phyloP scores from a whole-genome alignment of 345 rosid species.

The Trapa bicornis region DNA sequence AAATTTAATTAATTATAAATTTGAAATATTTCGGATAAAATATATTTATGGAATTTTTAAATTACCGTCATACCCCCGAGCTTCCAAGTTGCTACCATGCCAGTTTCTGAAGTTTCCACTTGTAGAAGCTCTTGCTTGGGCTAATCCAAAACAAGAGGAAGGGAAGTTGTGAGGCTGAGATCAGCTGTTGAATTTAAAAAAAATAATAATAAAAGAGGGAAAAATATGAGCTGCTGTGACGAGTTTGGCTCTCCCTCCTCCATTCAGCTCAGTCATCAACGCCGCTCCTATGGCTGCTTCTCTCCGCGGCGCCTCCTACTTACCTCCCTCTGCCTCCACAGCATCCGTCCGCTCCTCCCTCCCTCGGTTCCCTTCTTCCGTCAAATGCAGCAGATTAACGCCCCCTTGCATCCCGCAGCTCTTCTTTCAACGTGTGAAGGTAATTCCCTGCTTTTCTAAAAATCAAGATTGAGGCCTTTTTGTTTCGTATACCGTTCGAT shows the following conservation, averaged over 20 bases:
- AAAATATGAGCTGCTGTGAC: too few species aligned
- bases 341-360: slow-evolving; percentile 16
- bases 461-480: not conserved
- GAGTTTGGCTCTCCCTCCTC: not conserved
- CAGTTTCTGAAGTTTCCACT: too few species aligned
- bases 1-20: too few species aligned
- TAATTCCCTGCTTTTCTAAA: not conserved
- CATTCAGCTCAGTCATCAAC: slow-evolving; percentile 2
- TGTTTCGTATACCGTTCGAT: not conserved
- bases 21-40: too few species aligned
- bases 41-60: too few species aligned
- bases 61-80: too few species aligned
- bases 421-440: slow-evolving; percentile 30
- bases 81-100: too few species aligned
- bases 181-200: too few species aligned
- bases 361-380: slow-evolving; percentile 20
- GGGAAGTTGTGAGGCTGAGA: too few species aligned
- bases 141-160: too few species aligned
- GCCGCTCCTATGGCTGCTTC: slow-evolving; percentile 26
- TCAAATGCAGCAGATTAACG: slow-evolving; percentile 30
- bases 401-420: slow-evolving; percentile 33
- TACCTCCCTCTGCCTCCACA: slow-evolving; percentile 36
- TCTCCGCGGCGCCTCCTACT: slow-evolving; percentile 36
- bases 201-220: too few species aligned
- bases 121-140: too few species aligned